Evolutionary conservation across 768 basidiomycete species (phyloP).

Genomic region (Lactarius psammicola): DNA sequence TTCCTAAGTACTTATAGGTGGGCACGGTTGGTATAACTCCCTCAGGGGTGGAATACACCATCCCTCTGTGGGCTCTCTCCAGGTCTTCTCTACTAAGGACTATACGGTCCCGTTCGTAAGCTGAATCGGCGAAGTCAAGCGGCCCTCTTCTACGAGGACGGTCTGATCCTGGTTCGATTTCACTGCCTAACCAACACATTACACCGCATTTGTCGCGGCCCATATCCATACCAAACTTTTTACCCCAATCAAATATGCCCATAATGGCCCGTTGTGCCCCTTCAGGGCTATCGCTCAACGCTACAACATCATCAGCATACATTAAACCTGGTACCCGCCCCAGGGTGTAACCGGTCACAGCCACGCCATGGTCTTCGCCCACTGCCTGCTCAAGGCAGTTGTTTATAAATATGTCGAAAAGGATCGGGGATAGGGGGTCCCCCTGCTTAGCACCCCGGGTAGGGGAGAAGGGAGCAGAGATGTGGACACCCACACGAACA

Average conservation of each 20-base stretch:
- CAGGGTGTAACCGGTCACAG: too few species aligned
- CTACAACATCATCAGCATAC: neutral
- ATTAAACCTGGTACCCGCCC: too few species aligned
- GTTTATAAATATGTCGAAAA: slow-evolving; percentile 26
- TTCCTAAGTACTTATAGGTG: slow-evolving; percentile 40
- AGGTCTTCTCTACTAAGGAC: too few species aligned
- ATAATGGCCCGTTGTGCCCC: neutral
- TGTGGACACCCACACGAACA: neutral
- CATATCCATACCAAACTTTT: neutral
- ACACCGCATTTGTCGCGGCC: slow-evolving; percentile 8
- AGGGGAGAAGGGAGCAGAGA: slow-evolving; percentile 5
- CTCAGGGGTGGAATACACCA: neutral
- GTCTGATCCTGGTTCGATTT: too few species aligned
- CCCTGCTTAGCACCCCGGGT: slow-evolving; percentile 23
- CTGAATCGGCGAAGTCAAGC: too few species aligned
- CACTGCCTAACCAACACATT: too few species aligned
- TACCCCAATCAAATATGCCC: neutral
- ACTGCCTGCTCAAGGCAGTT: too few species aligned
- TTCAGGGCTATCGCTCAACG: neutral
- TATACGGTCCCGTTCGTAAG: too few species aligned
- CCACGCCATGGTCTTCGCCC: too few species aligned
- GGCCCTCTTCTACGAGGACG: too few species aligned
- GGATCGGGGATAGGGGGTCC: slow-evolving; percentile 23
- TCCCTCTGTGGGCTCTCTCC: too few species aligned
- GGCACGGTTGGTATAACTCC: neutral